Evolutionary conservation across 495 filamentous ascomycete genomes (phyloP), one percentile per base, ranked within the genome.

Genomic region (Talaromyces liani): DNA sequence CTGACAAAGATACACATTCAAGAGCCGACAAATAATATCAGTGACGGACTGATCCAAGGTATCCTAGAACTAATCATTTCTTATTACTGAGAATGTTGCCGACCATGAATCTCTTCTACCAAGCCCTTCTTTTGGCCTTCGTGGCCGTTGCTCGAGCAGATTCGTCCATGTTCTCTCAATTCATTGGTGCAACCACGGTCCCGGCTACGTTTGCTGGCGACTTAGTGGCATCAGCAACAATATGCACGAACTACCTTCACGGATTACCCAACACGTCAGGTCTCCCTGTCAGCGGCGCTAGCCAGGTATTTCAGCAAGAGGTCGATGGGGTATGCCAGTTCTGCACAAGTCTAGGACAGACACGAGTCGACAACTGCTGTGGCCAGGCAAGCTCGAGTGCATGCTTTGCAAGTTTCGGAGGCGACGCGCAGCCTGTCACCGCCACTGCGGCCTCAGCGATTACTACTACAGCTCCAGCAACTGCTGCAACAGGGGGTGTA

Each of bases 211-310:
- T 60, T 45, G 2, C 24, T 4, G 61, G 61, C 31, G 9, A 36
- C 16, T 34, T 22, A 20, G 53, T 25, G 12, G 39, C 18, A 39
- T 63, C 39, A 31, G 27, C 24, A 22, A 14, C 39, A 12, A 33
- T 33, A 36, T 63, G 61, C 53, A 63, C 61, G 22, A 24, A 55
- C 61, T 63, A 63, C 47, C 39, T 63, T 47, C 61, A 56, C 45
- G 47, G 61, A 24, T 4, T 63, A 29, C 39, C 45, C 12, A 29
- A 53, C n/a, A 36, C 33, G 4, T 25, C 20, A 24, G 22, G 39
- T 29, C 61, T 56, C 2, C 22, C 39, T 14, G 29, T 45, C 61
- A 63, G 22, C 14, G 45, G 33, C 4, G 53, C 61, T 22, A 54
- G n/a, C 45, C 61, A 63, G 53, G 6, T 55, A 9, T 53, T 54